phyloP scores from a whole-genome alignment of 2,329 filamentous ascomycete species.

The Cryphonectria japonica region DNA sequence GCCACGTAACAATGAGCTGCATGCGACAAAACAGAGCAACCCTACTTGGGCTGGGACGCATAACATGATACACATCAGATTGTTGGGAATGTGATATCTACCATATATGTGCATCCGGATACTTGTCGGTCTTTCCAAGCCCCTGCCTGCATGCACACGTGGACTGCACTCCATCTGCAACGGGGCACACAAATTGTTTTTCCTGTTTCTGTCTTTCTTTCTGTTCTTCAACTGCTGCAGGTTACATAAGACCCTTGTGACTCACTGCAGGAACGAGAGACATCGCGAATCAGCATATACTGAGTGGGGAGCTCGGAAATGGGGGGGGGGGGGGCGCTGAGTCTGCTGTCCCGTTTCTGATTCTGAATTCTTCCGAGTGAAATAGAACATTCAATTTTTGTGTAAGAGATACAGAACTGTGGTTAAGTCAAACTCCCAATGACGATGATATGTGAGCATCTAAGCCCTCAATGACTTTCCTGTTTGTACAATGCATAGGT shows the following conservation, averaged over 20 bases:
- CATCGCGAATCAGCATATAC: not conserved
- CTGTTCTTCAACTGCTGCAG: not conserved
- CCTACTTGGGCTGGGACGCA: not conserved
- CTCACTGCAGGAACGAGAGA: not conserved
- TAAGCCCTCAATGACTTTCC: not conserved
- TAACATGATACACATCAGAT: not conserved
- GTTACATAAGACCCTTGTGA: not conserved
- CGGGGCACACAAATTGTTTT: not conserved
- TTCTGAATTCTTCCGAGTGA: too few relatives aligned
- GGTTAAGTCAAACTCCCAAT: not conserved
- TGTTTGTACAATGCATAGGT: conserved; percentile 4
- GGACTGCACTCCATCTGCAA: not conserved
- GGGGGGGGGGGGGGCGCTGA: not conserved
- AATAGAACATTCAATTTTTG: not conserved
- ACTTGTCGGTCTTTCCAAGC: not conserved
- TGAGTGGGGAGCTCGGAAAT: not conserved
- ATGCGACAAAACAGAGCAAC: not conserved
- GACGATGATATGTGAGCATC: conserved; percentile 1
- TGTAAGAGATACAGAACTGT: not conserved
- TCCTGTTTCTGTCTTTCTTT: not conserved
- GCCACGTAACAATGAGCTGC: not conserved
- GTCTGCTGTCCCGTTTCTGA: not conserved
- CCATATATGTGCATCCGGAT: not conserved
- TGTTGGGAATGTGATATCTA: not conserved
- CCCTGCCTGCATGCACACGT: conserved; percentile 6